Percentiles rank a stretch among this genome's conserved stretches.
Conservation (phyloP, 805 yeast genomes). For the Scheffersomyces ergatensis region DNA sequence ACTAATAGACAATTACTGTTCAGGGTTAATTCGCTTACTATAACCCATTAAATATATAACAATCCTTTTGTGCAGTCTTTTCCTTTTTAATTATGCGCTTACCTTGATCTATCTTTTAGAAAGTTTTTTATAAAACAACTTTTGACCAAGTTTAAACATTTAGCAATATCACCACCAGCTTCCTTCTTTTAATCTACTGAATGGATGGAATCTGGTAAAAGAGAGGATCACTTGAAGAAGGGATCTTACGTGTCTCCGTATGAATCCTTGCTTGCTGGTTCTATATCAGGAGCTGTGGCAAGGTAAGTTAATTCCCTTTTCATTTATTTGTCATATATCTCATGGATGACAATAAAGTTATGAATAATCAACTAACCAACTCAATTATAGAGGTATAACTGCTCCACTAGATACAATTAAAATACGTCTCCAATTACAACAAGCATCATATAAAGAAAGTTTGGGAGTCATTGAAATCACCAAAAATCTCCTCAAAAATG, state of each 20-base stretch:
- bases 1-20: too few species aligned
- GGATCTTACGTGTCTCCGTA: conserved; percentile 52
- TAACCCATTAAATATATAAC: too few species aligned
- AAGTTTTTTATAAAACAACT: too few species aligned
- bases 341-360: too few species aligned
- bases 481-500: conserved; percentile 47
- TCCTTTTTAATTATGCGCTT: too few species aligned
- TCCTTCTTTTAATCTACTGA: neutral
- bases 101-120: too few species aligned
- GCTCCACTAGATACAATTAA: conserved; percentile 83
- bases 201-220: conserved; percentile 10
- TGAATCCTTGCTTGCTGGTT: conserved; percentile 67
- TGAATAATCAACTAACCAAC: conserved; percentile 15
- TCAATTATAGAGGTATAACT: conserved; percentile 45
- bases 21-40: too few species aligned
- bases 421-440: conserved; percentile 68
- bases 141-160: too few species aligned
- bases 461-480: conserved; percentile 38
- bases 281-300: conserved; percentile 60
- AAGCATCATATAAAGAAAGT: conserved; percentile 12
- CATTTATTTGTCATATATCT: neutral
- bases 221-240: conserved; percentile 45
- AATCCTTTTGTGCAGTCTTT: too few species aligned
- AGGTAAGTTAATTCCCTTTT: conserved; percentile 33
- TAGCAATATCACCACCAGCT: too few species aligned